Evolutionary conservation across 2,329 filamentous ascomycete species (phyloP), one percentile per base, ranked within the genome.

Genomic region (Fusarium verticillioides): DNA sequence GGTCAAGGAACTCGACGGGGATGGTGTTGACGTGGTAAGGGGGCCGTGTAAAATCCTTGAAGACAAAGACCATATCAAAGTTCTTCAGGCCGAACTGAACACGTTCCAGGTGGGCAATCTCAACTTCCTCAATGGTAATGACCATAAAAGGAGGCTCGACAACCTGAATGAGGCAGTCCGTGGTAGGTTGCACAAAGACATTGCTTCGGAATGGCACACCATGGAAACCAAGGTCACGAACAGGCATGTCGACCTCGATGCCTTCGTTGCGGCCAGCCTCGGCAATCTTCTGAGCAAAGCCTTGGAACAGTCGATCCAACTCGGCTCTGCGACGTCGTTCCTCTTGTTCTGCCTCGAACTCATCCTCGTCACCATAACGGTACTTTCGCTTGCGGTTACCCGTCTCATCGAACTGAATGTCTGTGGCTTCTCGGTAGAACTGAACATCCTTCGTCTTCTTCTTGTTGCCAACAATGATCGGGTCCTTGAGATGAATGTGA

Each of bases 381-480:
- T 98, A 97, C 84, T 98, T 98, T 75, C 96, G 93, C 85, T 98
- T 97, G 73, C 97, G 90, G 84, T 98, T 99, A 75, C 96, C 97
- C 53, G 96, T 99, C 85, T 99, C 96, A 79, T 99, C 96, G 77
- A 99, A 98, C 79, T 97, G 95, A 82, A 99, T 98, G 76, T 99
- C 96, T 0, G 96, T 98, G 7, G 96, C 96, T 85, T 99, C 96
- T 60, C 96, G 91, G 80, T 98, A 98, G 84, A 99, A 99, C 78
- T 99, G 97, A 2, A 99, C 93, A 81, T 99, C 97, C 85, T 96
- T 98, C 16, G 96, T 97, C 90, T 99, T 99, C 86, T 97, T 97
- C 84, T 92, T 90, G 88, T 97, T 98, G 69, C 96, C 96, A 72
- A 99, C 93, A 82, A 99, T 95, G 81, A 99, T 98, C 6, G 96